Percentiles rank a stretch among this genome's conserved stretches.
These are phyloP conservation scores for Cadophora sp. DNA, from an alignment of 2,329 filamentous ascomycete species.

Conservation along the genomic window DNA sequence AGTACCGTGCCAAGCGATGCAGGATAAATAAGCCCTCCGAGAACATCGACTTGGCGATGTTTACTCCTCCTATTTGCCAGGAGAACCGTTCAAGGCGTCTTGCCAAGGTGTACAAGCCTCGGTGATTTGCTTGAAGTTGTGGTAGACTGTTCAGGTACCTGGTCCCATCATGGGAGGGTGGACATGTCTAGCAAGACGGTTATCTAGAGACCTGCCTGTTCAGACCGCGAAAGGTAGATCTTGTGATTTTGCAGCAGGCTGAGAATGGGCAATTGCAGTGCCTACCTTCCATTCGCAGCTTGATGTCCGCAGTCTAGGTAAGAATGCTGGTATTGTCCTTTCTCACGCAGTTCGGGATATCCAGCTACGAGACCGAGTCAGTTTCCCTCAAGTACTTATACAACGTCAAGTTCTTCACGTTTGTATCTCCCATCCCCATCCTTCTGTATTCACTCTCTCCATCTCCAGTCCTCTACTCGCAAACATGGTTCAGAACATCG, in stretches of 20 bases:
- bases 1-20: constrained; percentile 27
- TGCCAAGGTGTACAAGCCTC: constrained; percentile 4
- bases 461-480: neutral
- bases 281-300: neutral
- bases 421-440: neutral
- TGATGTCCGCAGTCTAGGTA: neutral
- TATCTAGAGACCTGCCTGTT: constrained; percentile 7
- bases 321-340: neutral
- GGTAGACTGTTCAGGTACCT: neutral
- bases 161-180: neutral
- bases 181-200: neutral
- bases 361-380: too few relatives aligned
- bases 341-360: too few relatives aligned
- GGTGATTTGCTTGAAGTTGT: neutral
- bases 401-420: neutral
- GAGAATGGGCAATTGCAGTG: too few relatives aligned
- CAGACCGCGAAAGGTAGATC: neutral
- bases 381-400: constrained; percentile 16
- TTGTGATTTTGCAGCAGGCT: neutral
- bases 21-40: constrained; percentile 19
- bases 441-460: neutral
- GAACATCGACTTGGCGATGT: constrained; percentile 16
- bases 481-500: constrained; percentile 36
- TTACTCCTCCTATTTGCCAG: constrained; percentile 21
- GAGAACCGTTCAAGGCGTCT: neutral